phyloP scores from a whole-genome alignment of 78 protist species.

The Dictyostelium capitatum region DNA sequence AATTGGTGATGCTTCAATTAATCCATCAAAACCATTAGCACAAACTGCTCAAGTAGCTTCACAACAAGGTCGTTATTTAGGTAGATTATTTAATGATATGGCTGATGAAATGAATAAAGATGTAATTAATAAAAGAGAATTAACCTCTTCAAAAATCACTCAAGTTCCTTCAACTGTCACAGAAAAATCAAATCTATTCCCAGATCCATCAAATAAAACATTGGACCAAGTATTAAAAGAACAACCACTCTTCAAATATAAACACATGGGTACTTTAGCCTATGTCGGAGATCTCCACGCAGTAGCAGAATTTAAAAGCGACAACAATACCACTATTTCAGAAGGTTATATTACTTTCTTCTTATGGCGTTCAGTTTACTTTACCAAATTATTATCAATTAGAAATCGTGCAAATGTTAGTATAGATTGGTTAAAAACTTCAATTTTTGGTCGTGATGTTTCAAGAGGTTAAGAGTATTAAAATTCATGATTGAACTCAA shows the following conservation, averaged over 20 bases:
- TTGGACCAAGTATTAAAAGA: not conserved
- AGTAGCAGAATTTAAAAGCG: slow-evolving; percentile 23
- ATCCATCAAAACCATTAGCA: slow-evolving; percentile 45
- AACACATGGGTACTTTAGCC: slow-evolving; percentile 70
- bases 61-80: slow-evolving; percentile 65
- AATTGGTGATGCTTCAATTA: slow-evolving; percentile 57
- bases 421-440: slow-evolving; percentile 58
- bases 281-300: slow-evolving; percentile 57
- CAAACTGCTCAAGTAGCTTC: slow-evolving; percentile 74
- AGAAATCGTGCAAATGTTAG: slow-evolving; percentile 62
- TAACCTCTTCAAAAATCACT: not conserved
- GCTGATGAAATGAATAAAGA: slow-evolving; percentile 36
- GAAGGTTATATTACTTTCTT: slow-evolving; percentile 62
- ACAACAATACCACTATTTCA: slow-evolving; percentile 6
- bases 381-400: slow-evolving; percentile 28
- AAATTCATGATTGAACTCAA: not conserved
- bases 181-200: not conserved
- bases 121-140: not conserved
- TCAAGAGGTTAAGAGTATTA: slow-evolving; percentile 38
- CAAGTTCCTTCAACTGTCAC: not conserved
- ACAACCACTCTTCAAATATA: slow-evolving; percentile 54
- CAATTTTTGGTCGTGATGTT: slow-evolving; percentile 75
- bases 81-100: slow-evolving; percentile 60
- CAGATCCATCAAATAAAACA: not conserved
- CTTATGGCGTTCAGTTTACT: slow-evolving; percentile 60